Evolutionary conservation across 306 rosid species (phyloP).

Genomic region (Cucurbita argyrosperma): DNA sequence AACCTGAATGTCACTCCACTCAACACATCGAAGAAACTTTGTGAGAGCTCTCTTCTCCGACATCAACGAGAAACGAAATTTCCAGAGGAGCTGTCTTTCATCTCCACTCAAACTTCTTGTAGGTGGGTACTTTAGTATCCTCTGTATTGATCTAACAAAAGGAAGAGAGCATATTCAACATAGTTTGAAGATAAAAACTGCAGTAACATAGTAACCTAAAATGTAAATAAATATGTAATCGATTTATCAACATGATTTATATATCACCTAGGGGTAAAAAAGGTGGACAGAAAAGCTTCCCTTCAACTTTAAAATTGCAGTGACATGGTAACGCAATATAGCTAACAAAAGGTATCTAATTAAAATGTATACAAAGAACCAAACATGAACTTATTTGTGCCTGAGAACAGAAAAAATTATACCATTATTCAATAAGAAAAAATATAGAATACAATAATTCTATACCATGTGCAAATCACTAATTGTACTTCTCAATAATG

Average conservation of each 20-base stretch:
- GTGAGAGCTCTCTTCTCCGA: slow-evolving; percentile 98
- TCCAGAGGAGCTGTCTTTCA: slow-evolving; percentile 95
- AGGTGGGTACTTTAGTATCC: slow-evolving; percentile 89
- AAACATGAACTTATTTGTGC: background rate
- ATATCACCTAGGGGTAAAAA: background rate
- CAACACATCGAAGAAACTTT: slow-evolving; percentile 91
- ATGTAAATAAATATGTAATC: background rate
- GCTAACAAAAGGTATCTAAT: background rate
- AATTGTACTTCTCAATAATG: background rate
- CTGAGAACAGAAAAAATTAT: background rate
- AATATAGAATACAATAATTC: background rate
- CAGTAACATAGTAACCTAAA: background rate
- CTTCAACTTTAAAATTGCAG: background rate
- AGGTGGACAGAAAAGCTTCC: background rate
- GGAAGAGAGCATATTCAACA: background rate
- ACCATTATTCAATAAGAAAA: background rate
- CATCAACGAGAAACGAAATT: slow-evolving; percentile 96
- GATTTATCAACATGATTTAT: background rate
- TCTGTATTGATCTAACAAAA: slow-evolving; percentile 63
- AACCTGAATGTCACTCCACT: slow-evolving; percentile 99
- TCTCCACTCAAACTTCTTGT: slow-evolving; percentile 95
- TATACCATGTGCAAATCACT: background rate
- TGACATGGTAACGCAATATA: background rate
- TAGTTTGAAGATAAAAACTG: background rate
- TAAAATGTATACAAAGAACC: background rate